Evolutionary conservation across 2,329 filamentous ascomycete species (phyloP), one percentile per base, ranked within the genome.

Genomic region (Trichoderma atroviride): DNA sequence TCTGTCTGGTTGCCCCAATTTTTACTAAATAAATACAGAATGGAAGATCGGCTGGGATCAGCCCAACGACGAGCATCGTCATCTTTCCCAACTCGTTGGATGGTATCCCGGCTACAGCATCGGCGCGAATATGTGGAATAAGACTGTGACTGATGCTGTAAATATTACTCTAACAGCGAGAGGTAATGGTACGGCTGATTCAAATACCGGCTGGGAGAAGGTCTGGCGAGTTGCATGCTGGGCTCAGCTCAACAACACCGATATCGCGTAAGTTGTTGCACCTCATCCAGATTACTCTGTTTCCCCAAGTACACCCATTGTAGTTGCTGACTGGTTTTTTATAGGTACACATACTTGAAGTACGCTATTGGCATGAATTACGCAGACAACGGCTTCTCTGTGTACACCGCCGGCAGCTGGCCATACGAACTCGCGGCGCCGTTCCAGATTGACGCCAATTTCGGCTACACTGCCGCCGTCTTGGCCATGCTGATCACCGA

Each of bases 401-500:
- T 87, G 81, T 88, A 88, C 73, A 76, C 72, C 10, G 27, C 50
- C n/a, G 53, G 63, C 53, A 58, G 29, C 53, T 66, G 63, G 63
- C 63, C 63, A 6, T 66, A 66, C 37, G 84, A 79, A 0, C 74
- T 77, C 11, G 75, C 79, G 6, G 75, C 77, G 58, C 85, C 86
- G 1, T 88, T 88, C 71, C 86, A 88, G 77, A 87, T 88, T 69
- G 86, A 88, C 74, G 87, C 86, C 7, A 88, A 88, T 73, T 88
- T 86, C 70, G 86, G 86, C 1, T 75, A 82, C 27, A 79, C 79
- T 3, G 86, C 84, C 0, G 84, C 83, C 0, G 79, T 86, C 63
- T 70, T 87, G 66, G 79, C 80, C 69, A 84, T 87, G 84, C 74
- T 87, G 52, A 79, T 86, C 59, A 80, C 86, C n/a, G 83, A 87